These are phyloP conservation scores for Trichosporon coremiiforme DNA, from an alignment of 1,284 basidiomycete genomes.

Conservation along the genomic window DNA sequence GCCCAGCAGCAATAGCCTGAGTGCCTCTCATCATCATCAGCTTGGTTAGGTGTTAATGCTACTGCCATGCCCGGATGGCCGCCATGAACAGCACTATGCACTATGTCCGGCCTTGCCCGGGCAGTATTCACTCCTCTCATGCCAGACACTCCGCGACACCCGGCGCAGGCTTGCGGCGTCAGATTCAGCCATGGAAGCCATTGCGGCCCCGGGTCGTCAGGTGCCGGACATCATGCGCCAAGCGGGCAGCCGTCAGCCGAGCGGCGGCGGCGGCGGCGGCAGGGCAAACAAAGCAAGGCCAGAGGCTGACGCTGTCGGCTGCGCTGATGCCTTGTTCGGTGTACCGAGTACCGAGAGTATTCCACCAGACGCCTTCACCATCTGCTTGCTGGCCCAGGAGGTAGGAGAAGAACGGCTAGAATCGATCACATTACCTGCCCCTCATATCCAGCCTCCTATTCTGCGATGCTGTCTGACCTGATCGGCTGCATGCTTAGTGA, in stretches of 20 bases:
- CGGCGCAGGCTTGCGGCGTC: background rate
- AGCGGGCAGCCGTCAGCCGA: background rate
- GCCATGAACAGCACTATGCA: background rate
- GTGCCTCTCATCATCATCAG: background rate
- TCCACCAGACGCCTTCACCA: background rate
- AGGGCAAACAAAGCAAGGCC: background rate
- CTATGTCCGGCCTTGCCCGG: too few relatives aligned
- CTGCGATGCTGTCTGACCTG: background rate
- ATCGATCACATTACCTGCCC: background rate
- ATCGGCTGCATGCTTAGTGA: background rate
- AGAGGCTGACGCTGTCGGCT: too few relatives aligned
- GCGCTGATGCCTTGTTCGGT: background rate
- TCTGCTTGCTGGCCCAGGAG: background rate
- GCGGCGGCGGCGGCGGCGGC: too few relatives aligned
- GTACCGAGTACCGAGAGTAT: background rate
- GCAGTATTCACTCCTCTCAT: background rate
- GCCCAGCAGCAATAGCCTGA: too few relatives aligned
- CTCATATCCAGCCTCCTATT: background rate
- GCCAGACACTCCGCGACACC: conserved; percentile 1
- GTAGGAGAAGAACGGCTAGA: background rate
- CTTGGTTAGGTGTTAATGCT: too few relatives aligned
- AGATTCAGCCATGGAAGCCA: background rate
- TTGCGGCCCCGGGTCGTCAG: background rate
- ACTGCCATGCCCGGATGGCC: background rate
- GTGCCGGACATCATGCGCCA: background rate